Evolutionary conservation across 1,284 basidiomycete genomes (phyloP), one percentile per base, ranked within the genome.

Genomic region (Paramarasmius palmivorus): DNA sequence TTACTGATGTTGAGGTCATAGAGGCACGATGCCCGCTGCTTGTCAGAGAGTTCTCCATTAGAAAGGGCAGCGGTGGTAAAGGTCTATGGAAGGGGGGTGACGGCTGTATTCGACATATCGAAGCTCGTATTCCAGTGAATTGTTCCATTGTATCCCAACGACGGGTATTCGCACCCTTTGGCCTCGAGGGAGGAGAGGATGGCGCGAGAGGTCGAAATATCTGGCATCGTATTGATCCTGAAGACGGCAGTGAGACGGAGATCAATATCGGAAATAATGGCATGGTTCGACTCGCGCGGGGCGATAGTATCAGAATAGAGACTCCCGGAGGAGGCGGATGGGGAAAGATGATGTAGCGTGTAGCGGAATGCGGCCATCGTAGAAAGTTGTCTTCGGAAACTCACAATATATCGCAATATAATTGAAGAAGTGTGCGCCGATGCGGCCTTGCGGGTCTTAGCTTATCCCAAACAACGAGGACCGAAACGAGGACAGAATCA

Each of bases 1-100:
- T 54, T 23, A 54, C 52, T 12, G 52, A 54, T 36, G 52, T 49
- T 23, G 52, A 54, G 37, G 47, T 54, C 22, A 54, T 54, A 15
- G 52, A 54, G 25, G 47, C 45, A 8, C 26, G 52, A 14, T 49
- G 47, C 25, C 52, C 52, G 9, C 32, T 54, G 20, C 29, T 54
- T 12, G 46, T 54, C 20, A 29, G 49, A 20, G 52, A 54, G 34
- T 54, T 54, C 26, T 49, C 52, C 19, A 53, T 53, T 5, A 12
- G 52, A 39, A 36, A 35, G 40, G 36, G 29, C 2, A 54, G 46
- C 42, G 52, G 52, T 17, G 52, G 52, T 8, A 25, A 25, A 20
- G 52, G 52, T 6, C 39, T 25, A 25, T 49, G 47, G 45, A 49
- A 12, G 26, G 52, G 52, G 8, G 52, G 52, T 49, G 19, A 54